These are phyloP conservation scores for Excoecaria agallocha DNA, from an alignment of 345 rosid species.

Conservation along the genomic window DNA sequence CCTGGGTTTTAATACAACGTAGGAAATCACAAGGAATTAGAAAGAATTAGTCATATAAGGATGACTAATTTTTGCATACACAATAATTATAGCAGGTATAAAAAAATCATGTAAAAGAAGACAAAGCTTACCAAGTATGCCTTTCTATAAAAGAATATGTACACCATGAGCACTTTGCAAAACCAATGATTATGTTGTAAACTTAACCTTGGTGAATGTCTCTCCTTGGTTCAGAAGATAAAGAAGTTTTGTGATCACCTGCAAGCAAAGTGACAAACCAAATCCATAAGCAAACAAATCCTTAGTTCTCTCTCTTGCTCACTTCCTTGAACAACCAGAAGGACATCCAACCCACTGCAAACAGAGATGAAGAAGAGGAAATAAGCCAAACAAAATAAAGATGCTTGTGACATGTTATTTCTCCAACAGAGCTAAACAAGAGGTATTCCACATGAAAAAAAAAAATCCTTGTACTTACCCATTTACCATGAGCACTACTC, in stretches of 20 bases:
- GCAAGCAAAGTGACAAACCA: conserved; percentile 18
- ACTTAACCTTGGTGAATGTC: conserved; percentile 73
- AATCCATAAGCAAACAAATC: conserved; percentile 10
- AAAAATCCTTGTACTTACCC: conserved; percentile 53
- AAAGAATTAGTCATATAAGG: no score
- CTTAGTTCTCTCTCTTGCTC: no score
- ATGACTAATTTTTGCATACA: no score
- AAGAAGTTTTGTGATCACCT: conserved; percentile 96
- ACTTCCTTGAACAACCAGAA: neutral
- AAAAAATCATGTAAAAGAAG: conserved; percentile 46
- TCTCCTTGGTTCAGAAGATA: conserved; percentile 97
- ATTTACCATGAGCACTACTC: conserved; percentile 93
- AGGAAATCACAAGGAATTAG: neutral
- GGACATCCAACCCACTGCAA: neutral
- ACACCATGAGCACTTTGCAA: conserved; percentile 27
- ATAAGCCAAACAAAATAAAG: neutral
- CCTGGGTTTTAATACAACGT: neutral
- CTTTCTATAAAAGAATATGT: conserved; percentile 82
- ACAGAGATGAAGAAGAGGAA: neutral
- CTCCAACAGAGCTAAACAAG: neutral
- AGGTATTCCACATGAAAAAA: neutral
- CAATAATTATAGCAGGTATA: conserved; percentile 30
- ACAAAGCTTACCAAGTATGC: conserved; percentile 76
- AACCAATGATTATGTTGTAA: no score
- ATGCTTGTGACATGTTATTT: conserved; percentile 2